Base-by-base conservation (phyloP, 2,329 filamentous ascomycete species). In the Cytospora paraplurivora region DNA sequence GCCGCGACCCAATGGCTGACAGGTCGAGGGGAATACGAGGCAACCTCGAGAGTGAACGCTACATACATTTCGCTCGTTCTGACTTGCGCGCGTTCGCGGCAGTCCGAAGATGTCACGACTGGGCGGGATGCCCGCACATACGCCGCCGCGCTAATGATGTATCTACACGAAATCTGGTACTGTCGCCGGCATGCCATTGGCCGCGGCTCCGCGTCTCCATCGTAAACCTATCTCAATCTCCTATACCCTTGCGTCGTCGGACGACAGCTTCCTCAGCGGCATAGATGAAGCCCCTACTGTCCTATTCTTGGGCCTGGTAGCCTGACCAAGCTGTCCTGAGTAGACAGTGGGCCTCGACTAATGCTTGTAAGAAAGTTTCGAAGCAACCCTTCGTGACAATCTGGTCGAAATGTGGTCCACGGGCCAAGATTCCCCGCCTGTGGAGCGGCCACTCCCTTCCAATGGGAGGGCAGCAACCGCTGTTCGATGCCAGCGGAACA, bases 111-210 rank as follows among this genome's bases (percentile, higher is more conserved):
- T 52, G n/a, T 7, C 19, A 52, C 38, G 15, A 38, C 17, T 35
- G 41, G 44, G 27, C 17, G 32, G 41, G 32, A 41, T 10, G 15
- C 53, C 15, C 10, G 27, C 38, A 59, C 61, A 55, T 37, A 44
- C 59, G 35, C 55, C 51, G 63, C 33, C 55, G 59, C 63, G 63
- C 59, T 65, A 65, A 61, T 65, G 63, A 61, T 37, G 17, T 21
- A 61, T 37, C 12, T 21, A 61, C 44, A 38, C 32, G 32, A 57
- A 65, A 41, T 51, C 44, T 59, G 27, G 51, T 52, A 59, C 51
- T 59, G 63, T 63, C 59, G 19, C n/a, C 19, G 27, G 52, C 38
- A 32, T 52, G 49, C 50, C 17, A 63, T 63, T 63, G 62, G 63
- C 34, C 41, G 50, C 34, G 51, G 56, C 62, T 64, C 59, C 19